These are phyloP conservation scores for Sclerotinia trifoliorum DNA, from an alignment of 2,329 filamentous ascomycete genomes.

Conservation along the genomic window DNA sequence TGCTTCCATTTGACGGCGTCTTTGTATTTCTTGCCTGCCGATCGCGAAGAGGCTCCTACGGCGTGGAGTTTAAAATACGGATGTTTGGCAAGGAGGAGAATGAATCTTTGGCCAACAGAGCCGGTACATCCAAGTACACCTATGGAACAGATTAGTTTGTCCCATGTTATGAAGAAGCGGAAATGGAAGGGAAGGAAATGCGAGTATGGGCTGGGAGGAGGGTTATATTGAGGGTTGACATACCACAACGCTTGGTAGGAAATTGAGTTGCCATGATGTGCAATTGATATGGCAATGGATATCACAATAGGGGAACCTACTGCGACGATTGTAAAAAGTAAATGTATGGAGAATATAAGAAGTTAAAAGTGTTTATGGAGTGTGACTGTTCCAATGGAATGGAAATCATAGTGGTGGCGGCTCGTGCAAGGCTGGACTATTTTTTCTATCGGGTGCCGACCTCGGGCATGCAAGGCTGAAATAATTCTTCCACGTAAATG, in stretches of 20 bases:
- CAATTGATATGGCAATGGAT: background rate
- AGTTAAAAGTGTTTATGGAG: background rate
- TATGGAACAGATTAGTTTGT: slow-evolving; percentile 36
- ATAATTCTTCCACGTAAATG: background rate
- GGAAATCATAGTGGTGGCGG: slow-evolving; percentile 14
- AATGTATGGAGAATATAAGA: background rate
- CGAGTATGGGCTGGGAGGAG: slow-evolving; percentile 8
- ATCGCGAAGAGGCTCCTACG: slow-evolving; percentile 84
- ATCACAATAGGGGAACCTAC: background rate
- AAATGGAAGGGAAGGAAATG: background rate
- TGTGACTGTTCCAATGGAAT: slow-evolving; percentile 1
- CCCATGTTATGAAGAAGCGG: background rate
- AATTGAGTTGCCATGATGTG: slow-evolving; percentile 40
- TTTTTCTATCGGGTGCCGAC: slow-evolving; percentile 18
- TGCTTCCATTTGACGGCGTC: slow-evolving; percentile 97
- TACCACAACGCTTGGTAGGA: slow-evolving; percentile 55
- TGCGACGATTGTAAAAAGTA: background rate
- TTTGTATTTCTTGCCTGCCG: slow-evolving; percentile 89
- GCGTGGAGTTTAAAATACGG: slow-evolving; percentile 84
- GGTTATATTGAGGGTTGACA: slow-evolving; percentile 25
- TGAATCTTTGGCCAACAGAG: slow-evolving; percentile 93
- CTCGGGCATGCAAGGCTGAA: slow-evolving; percentile 19
- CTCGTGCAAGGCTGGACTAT: slow-evolving; percentile 8
- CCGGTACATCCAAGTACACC: slow-evolving; percentile 88
- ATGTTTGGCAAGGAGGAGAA: slow-evolving; percentile 85